Percentiles rank a stretch among this genome's conserved stretches.
phyloP scores from a whole-genome alignment of 768 basidiomycete genomes.

The Phlegmacium glaucopus region DNA sequence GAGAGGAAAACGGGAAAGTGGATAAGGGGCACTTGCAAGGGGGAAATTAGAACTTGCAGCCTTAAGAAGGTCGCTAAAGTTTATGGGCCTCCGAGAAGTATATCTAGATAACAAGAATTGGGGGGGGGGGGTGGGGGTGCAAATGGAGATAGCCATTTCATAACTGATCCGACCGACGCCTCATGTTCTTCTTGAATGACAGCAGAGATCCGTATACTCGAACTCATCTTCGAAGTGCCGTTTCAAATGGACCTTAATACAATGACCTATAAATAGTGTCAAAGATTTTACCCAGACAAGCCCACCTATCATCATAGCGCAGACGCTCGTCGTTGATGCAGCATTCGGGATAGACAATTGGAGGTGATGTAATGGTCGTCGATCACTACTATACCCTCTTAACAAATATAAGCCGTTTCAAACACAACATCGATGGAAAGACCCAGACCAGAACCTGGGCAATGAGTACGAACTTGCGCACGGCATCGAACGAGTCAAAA shows the following conservation, averaged over 20 bases:
- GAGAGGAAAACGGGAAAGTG: no score
- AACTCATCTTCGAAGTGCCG: slow-evolving; percentile 9
- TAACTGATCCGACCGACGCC: slow-evolving; percentile 31
- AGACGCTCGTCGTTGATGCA: background rate
- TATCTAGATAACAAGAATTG: slow-evolving; percentile 21
- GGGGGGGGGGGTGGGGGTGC: slow-evolving; percentile 23
- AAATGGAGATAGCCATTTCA: slow-evolving; percentile 36
- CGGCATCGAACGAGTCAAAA: background rate
- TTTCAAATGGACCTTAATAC: no score
- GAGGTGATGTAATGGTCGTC: background rate
- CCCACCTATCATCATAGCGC: background rate
- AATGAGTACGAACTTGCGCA: background rate
- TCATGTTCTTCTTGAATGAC: slow-evolving; percentile 30
- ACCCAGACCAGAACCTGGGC: background rate
- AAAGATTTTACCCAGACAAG: no score
- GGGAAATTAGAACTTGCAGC: slow-evolving; percentile 22
- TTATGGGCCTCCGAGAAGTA: slow-evolving; percentile 24
- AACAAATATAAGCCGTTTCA: slow-evolving; percentile 3
- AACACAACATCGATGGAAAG: slow-evolving; percentile 1
- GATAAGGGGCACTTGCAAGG: slow-evolving; percentile 11
- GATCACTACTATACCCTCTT: background rate
- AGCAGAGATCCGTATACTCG: slow-evolving; percentile 15
- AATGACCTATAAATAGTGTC: no score
- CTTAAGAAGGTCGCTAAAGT: slow-evolving; percentile 24
- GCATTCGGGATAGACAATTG: background rate